These are phyloP conservation scores for California macrophylla DNA, from an alignment of 441 rosid genomes.

Conservation along the genomic window DNA sequence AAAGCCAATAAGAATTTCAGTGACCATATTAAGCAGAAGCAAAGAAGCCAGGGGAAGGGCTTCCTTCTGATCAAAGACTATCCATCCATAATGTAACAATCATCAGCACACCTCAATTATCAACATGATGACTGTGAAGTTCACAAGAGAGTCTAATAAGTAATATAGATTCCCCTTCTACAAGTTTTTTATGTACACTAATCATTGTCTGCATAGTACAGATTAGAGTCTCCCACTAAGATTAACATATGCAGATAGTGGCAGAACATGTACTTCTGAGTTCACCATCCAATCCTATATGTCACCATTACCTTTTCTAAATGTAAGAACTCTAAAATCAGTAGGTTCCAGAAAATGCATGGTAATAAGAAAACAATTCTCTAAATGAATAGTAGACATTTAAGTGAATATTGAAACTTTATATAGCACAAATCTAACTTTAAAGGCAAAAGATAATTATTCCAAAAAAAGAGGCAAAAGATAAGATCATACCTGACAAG, in stretches of 20 bases:
- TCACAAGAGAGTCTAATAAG: not conserved
- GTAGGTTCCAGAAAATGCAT: not conserved
- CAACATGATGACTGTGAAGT: not conserved
- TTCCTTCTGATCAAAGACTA: not conserved
- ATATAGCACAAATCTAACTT: not conserved
- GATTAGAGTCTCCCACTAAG: not conserved
- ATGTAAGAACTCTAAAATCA: not conserved
- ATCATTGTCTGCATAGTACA: not conserved
- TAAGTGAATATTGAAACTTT: not conserved
- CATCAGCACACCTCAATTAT: not conserved
- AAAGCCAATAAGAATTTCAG: conserved; percentile 1
- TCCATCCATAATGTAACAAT: not conserved
- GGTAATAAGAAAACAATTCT: not conserved
- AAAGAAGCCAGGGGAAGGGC: not conserved
- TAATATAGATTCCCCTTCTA: not conserved
- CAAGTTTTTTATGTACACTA: not conserved
- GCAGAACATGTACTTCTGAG: not conserved
- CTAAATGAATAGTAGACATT: not conserved
- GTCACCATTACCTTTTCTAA: not conserved
- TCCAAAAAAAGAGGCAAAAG: conserved; percentile 9
- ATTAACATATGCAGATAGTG: not conserved
- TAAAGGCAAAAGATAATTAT: conserved; percentile 12
- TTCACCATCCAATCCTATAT: not conserved
- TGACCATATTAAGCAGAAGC: not conserved
- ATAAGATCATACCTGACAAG: conserved; percentile 53